phyloP scores from a whole-genome alignment of 164 flowering plant genomes.

The Litsea cubeba region DNA sequence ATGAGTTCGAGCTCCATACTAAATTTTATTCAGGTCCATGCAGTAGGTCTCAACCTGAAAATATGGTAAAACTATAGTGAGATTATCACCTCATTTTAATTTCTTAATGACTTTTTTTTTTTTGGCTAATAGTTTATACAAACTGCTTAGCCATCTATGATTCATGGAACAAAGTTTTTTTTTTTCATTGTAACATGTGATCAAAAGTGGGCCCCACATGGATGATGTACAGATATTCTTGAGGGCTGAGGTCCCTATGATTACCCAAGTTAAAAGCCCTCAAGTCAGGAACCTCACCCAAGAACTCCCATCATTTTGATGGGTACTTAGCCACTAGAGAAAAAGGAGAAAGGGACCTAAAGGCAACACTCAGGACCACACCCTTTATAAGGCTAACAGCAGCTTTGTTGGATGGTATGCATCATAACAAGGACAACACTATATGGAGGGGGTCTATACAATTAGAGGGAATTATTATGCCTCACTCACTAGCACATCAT shows the following conservation, averaged over 20 bases:
- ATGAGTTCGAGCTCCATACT: no score
- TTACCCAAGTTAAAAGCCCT: not conserved
- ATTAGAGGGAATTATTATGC: not conserved
- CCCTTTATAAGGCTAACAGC: not conserved
- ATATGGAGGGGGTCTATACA: not conserved
- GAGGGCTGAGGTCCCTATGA: not conserved
- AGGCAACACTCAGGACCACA: not conserved
- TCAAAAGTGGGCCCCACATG: not conserved
- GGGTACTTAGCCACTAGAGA: not conserved
- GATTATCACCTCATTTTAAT: no score
- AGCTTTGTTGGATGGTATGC: not conserved
- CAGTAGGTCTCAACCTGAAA: no score
- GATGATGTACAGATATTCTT: not conserved
- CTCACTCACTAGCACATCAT: not conserved
- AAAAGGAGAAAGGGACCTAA: not conserved
- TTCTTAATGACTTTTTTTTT: no score
- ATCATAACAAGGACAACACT: not conserved
- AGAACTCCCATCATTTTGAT: not conserved
- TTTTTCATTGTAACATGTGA: no score
- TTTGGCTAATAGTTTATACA: no score
- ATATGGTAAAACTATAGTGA: no score
- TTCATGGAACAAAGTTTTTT: no score
- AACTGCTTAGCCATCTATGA: no score
- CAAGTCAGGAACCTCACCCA: not conserved
- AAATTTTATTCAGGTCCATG: no score